phyloP scores from a whole-genome alignment of 768 basidiomycete genomes.

The Porphyrellus cyaneotinctus region DNA sequence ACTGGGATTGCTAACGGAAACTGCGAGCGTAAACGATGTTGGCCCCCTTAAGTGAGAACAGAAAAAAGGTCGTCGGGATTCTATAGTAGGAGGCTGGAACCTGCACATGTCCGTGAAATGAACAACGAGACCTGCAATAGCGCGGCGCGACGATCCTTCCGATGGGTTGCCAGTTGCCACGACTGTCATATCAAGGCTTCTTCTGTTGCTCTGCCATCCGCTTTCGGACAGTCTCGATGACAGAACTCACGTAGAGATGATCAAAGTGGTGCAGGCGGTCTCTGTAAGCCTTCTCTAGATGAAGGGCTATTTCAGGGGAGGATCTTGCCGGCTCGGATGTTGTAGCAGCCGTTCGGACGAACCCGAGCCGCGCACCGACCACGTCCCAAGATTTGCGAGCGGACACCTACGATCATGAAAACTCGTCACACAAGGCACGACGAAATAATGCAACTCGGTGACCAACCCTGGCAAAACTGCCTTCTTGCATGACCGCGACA shows the following conservation, averaged over 20 bases:
- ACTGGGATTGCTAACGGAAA: background rate
- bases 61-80: slow-evolving; percentile 5
- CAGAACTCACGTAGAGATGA: slow-evolving; percentile 32
- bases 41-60: background rate
- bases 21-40: slow-evolving; percentile 1
- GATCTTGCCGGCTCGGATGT: slow-evolving; percentile 21
- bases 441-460: background rate
- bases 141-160: slow-evolving; percentile 8
- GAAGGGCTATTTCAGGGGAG: slow-evolving; percentile 24
- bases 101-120: slow-evolving; percentile 5
- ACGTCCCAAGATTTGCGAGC: slow-evolving; percentile 26
- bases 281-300: slow-evolving; percentile 26
- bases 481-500: slow-evolving; percentile 32
- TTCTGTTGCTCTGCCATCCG: slow-evolving; percentile 31
- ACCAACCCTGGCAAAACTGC: slow-evolving; percentile 28
- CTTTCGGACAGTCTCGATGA: slow-evolving; percentile 30
- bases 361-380: slow-evolving; percentile 27
- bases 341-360: slow-evolving; percentile 20
- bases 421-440: background rate
- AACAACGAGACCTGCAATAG: background rate
- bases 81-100: slow-evolving; percentile 14
- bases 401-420: slow-evolving; percentile 18
- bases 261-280: slow-evolving; percentile 33
- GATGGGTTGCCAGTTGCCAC: background rate
- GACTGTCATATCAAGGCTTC: slow-evolving; percentile 19